These are phyloP conservation scores for Jacaranda mimosifolia DNA, from an alignment of 257 asterid genomes.

Conservation along the genomic window DNA sequence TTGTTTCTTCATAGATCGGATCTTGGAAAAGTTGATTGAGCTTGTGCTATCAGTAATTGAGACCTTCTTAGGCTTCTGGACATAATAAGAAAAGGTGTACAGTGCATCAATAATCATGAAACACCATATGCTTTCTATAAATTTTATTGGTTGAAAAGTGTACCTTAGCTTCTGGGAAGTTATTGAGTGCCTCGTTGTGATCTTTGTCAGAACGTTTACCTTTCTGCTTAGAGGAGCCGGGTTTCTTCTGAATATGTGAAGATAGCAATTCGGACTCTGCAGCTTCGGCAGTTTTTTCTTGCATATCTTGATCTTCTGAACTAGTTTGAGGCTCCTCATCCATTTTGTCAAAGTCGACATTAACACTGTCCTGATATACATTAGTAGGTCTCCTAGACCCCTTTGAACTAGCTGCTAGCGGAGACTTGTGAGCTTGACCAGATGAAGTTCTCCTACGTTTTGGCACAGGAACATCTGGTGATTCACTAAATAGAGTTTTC, in stretches of 20 bases:
- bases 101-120: slow-evolving; percentile 27
- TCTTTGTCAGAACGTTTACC: slow-evolving; percentile 60
- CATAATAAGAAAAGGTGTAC: slow-evolving; percentile 36
- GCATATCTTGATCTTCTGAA: slow-evolving; percentile 58
- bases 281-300: slow-evolving; percentile 56
- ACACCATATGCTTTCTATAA: slow-evolving; percentile 15
- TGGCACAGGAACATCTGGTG: slow-evolving; percentile 74
- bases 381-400: slow-evolving; percentile 49
- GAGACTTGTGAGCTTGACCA: slow-evolving; percentile 61
- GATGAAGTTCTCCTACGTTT: slow-evolving; percentile 84
- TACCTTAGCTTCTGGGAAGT: slow-evolving; percentile 69
- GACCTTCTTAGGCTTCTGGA: slow-evolving; percentile 69
- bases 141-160: slow-evolving; percentile 33
- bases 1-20: slow-evolving; percentile 66
- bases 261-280: slow-evolving; percentile 60
- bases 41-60: slow-evolving; percentile 48
- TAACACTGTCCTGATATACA: slow-evolving; percentile 41
- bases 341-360: slow-evolving; percentile 51
- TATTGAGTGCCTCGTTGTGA: slow-evolving; percentile 45
- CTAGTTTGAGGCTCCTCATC: slow-evolving; percentile 60
- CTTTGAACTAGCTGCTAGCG: slow-evolving; percentile 44
- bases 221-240: slow-evolving; percentile 65
- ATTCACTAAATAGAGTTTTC: slow-evolving; percentile 56
- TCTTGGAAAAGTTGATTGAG: slow-evolving; percentile 53
- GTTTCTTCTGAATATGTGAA: slow-evolving; percentile 55